Conservation (phyloP, 768 basidiomycete species). For the Mycena amicta region DNA sequence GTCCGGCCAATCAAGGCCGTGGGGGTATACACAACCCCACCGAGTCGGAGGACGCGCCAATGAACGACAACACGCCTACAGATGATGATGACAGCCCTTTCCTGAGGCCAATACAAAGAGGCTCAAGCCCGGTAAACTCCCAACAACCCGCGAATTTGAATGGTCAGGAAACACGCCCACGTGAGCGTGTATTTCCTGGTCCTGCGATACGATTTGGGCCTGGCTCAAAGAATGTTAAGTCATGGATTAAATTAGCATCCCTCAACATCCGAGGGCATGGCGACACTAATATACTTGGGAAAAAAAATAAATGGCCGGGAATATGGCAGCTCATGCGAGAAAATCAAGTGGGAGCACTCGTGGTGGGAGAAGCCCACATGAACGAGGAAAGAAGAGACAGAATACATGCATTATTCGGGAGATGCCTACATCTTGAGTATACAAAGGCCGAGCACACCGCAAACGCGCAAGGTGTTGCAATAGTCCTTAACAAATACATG, state of each 20-base stretch:
- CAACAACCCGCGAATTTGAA: no score
- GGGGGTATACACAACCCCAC: no score
- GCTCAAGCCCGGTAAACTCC: no score
- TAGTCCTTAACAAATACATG: constrained; percentile 34
- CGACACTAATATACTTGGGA: not conserved
- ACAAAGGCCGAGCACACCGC: constrained; percentile 16
- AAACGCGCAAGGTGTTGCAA: constrained; percentile 33
- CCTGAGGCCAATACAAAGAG: no score
- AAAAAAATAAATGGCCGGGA: not conserved
- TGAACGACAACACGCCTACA: no score
- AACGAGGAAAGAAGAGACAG: constrained; percentile 4
- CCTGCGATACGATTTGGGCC: no score
- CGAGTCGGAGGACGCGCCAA: no score
- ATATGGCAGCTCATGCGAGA: constrained; percentile 22
- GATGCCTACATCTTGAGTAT: constrained; percentile 22
- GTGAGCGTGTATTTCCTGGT: no score
- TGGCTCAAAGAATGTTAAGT: not conserved
- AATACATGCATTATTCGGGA: constrained; percentile 2
- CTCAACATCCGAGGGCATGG: not conserved
- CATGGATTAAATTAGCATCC: not conserved
- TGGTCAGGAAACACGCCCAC: no score
- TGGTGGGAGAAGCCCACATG: constrained; percentile 37
- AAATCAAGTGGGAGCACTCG: constrained; percentile 30
- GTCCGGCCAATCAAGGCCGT: no score
- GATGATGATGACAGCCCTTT: no score